phyloP scores from a whole-genome alignment of 2,329 filamentous ascomycete species.

The Fusarium secorum region DNA sequence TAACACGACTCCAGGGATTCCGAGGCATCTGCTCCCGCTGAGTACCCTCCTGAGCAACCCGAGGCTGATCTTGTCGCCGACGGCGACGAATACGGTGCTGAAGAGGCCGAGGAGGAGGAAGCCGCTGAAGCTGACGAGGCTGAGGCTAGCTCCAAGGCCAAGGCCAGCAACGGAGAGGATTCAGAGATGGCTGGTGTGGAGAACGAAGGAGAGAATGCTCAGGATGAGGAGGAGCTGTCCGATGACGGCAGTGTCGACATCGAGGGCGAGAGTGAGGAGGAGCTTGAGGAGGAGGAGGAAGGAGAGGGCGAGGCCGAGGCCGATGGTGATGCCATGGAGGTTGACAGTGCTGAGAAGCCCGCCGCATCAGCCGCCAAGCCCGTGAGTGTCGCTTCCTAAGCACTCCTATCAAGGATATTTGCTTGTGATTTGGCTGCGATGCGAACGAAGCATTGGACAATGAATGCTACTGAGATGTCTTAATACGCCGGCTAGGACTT shows the following conservation, averaged over 20 bases:
- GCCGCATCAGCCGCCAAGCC: slow-evolving; percentile 46
- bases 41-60: slow-evolving; percentile 96
- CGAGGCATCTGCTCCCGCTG: slow-evolving; percentile 93
- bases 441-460: slow-evolving; percentile 30
- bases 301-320: slow-evolving; percentile 54
- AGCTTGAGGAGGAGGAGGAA: slow-evolving; percentile 74
- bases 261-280: slow-evolving; percentile 77
- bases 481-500: slow-evolving; percentile 27
- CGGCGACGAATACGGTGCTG: slow-evolving; percentile 89
- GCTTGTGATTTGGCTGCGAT: slow-evolving; percentile 16
- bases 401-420: background rate
- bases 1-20: slow-evolving; percentile 74
- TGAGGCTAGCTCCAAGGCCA: slow-evolving; percentile 56
- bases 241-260: slow-evolving; percentile 82
- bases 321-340: slow-evolving; percentile 59
- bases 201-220: slow-evolving; percentile 53
- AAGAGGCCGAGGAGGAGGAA: slow-evolving; percentile 81
- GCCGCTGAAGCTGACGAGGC: slow-evolving; percentile 58
- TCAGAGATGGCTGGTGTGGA: slow-evolving; percentile 79
- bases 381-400: slow-evolving; percentile 48
- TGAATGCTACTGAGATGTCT: slow-evolving; percentile 30
- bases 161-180: slow-evolving; percentile 65
- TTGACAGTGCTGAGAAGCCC: slow-evolving; percentile 53
- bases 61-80: slow-evolving; percentile 89
- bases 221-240: slow-evolving; percentile 72